phyloP scores from a whole-genome alignment of 768 basidiomycete genomes.

The Rhizopogon sp. region DNA sequence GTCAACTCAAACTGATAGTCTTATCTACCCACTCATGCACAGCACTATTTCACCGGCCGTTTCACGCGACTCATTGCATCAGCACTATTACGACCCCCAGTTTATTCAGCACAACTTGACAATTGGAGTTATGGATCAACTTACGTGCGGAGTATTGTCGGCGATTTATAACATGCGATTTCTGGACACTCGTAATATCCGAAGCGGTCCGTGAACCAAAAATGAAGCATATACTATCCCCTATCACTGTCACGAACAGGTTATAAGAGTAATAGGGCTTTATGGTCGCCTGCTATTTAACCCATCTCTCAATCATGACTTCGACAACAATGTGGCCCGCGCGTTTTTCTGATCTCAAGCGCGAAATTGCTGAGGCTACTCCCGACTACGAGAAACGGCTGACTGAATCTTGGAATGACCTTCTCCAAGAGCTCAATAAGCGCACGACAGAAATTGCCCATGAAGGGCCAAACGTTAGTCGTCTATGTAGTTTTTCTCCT shows the following conservation, averaged over 20 bases:
- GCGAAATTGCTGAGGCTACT: conserved; percentile 45
- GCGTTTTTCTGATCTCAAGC: conserved; percentile 55
- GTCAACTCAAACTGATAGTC: too few species aligned
- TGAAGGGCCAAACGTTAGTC: conserved; percentile 45
- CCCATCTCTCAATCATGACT: neutral
- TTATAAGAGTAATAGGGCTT: conserved; percentile 7
- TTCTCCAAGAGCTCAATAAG: conserved; percentile 46
- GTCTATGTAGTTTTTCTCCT: neutral
- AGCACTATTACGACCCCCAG: neutral
- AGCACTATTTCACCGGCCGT: neutral
- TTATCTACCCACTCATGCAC: neutral
- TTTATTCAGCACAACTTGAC: neutral
- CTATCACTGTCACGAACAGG: neutral
- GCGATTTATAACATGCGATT: neutral
- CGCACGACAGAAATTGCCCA: conserved; percentile 40
- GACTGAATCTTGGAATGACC: conserved; percentile 53
- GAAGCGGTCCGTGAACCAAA: neutral
- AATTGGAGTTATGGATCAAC: too few species aligned
- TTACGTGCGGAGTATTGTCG: neutral
- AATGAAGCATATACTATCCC: neutral
- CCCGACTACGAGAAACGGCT: conserved; percentile 47
- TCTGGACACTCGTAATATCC: conserved; percentile 3
- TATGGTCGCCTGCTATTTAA: too few species aligned
- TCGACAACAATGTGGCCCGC: conserved; percentile 16
- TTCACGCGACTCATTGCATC: neutral